These are phyloP conservation scores for Cyclocybe aegerita DNA, from an alignment of 768 basidiomycete species.

Conservation along the genomic window DNA sequence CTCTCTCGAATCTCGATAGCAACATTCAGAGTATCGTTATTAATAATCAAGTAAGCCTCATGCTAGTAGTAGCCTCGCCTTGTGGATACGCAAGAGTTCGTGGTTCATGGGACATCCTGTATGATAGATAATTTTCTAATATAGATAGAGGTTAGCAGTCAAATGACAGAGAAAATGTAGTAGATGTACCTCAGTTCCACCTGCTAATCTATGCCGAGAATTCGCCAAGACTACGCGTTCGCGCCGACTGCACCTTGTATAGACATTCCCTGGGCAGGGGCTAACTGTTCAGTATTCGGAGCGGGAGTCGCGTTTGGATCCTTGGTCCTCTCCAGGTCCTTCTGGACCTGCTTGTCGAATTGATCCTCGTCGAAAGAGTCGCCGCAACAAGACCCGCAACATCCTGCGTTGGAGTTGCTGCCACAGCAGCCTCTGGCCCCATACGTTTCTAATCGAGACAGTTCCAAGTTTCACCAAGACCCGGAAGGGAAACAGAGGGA, in stretches of 20 bases:
- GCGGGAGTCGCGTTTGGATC: conserved; percentile 22
- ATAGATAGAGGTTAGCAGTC: no score
- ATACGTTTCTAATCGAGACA: conserved; percentile 20
- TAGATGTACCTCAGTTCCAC: no score
- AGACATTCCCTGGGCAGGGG: conserved; percentile 23
- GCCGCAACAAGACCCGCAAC: conserved; percentile 44
- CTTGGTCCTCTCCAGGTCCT: conserved; percentile 37
- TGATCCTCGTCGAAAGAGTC: conserved; percentile 45
- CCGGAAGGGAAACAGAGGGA: background rate
- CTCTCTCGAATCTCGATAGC: no score
- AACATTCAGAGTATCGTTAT: no score
- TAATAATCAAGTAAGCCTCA: no score
- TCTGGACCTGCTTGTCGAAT: conserved; percentile 36
- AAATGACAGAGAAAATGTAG: no score
- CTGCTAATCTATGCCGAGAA: no score
- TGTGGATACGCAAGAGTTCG: no score
- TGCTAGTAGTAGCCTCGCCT: no score
- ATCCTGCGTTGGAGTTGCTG: conserved; percentile 31
- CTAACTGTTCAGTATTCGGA: conserved; percentile 20
- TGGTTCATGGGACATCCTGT: no score
- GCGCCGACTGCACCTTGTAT: background rate
- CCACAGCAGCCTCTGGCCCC: conserved; percentile 33
- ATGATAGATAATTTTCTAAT: no score
- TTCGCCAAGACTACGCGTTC: background rate
- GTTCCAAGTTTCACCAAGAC: background rate